phyloP scores from a whole-genome alignment of 2,329 filamentous ascomycete species.

The Claviceps digitariae region DNA sequence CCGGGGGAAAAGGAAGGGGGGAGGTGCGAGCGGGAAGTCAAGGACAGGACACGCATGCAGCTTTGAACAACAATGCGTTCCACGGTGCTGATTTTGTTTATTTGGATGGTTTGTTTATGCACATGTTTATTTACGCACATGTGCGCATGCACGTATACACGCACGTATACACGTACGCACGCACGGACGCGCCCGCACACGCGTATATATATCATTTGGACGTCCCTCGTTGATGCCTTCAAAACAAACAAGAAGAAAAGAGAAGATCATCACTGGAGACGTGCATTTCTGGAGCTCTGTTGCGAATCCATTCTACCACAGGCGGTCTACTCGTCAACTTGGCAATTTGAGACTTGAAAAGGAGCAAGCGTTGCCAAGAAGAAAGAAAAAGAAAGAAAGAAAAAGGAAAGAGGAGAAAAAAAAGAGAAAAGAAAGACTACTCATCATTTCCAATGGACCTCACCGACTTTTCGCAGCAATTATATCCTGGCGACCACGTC shows the following conservation, averaged over 20 bases:
- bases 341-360: too few relatives aligned
- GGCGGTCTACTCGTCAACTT: background rate
- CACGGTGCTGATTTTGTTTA: background rate
- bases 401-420: too few relatives aligned
- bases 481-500: background rate
- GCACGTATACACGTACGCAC: too few relatives aligned
- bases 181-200: too few relatives aligned
- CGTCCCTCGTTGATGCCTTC: background rate
- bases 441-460: background rate
- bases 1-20: background rate
- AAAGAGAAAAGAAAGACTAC: too few relatives aligned
- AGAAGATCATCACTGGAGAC: background rate
- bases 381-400: too few relatives aligned
- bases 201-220: background rate
- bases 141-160: too few relatives aligned
- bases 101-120: background rate
- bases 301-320: background rate
- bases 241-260: background rate
- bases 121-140: background rate
- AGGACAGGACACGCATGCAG: too few relatives aligned
- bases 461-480: background rate
- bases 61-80: too few relatives aligned
- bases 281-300: background rate
- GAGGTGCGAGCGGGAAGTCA: too few relatives aligned
- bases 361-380: too few relatives aligned